Percentiles rank a stretch among this genome's conserved stretches.
These are phyloP conservation scores for Candida taoyuanica DNA, from an alignment of 805 yeast species.

Conservation along the genomic window DNA sequence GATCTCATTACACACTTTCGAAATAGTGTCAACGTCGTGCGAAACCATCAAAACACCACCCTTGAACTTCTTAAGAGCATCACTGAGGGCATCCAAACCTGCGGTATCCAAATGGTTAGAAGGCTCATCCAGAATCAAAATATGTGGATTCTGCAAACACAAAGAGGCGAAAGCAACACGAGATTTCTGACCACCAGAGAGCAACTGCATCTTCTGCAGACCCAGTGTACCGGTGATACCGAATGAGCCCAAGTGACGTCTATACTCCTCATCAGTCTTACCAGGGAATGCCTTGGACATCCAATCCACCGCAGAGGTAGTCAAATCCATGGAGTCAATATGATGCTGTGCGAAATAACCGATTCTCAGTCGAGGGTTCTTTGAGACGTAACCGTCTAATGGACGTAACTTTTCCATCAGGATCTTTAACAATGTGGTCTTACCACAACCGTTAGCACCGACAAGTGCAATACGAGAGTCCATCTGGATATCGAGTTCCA, in stretches of 20 bases:
- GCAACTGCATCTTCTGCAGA: constrained; percentile 78
- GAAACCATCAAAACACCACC: constrained; percentile 98
- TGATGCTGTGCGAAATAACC: constrained; percentile 99
- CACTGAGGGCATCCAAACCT: constrained; percentile 93
- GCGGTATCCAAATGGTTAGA: constrained; percentile 97
- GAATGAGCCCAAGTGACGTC: constrained; percentile 94
- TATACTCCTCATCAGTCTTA: constrained; percentile 90
- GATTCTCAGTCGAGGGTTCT: constrained; percentile 82
- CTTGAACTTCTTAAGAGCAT: constrained; percentile 79
- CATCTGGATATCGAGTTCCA: constrained; percentile 87
- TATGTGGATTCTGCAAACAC: constrained; percentile 86
- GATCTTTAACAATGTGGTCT: constrained; percentile 86
- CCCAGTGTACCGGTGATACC: constrained; percentile 96
- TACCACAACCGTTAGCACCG: constrained; percentile 99
- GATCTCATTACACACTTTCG: constrained; percentile 84
- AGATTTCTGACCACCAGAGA: constrained; percentile 98
- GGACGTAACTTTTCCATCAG: constrained; percentile 78
- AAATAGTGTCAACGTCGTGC: constrained; percentile 91
- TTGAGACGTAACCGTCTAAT: constrained; percentile 67
- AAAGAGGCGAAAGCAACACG: constrained; percentile 97
- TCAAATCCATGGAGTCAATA: constrained; percentile 93
- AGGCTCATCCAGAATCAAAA: constrained; percentile 93
- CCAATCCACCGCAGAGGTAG: constrained; percentile 87
- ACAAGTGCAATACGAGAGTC: constrained; percentile 93
- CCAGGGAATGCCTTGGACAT: constrained; percentile 88